Base-by-base conservation (phyloP, 345 rosid species). In the Gossypium bickii region DNA sequence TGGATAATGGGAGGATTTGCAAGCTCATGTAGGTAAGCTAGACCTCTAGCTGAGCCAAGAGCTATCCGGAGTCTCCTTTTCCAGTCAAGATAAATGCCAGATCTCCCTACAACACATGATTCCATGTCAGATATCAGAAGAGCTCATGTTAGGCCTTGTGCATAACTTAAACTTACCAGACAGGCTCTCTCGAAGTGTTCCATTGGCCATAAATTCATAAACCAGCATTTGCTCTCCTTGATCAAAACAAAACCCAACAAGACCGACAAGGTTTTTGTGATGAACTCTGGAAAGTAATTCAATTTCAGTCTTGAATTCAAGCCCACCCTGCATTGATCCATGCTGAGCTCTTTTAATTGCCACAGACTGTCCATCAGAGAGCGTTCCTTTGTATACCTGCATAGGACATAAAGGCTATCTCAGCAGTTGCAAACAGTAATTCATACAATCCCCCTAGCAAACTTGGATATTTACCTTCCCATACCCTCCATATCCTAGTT, bases 1-100 rank as follows among this genome's bases (percentile, higher is more conserved):
- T 95, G 99, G 79, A 95, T 95, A 71, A 95, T 95, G 2, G 99
- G 93, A 74, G 99, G 98, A 82, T 88, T 87, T 3, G 99, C 99
- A 12, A 92, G 88, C 81, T 95, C 98, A 48, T 95, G 98, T n/a
- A 95, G 86, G 83, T 95, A 95, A n/a, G 96, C 86, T 11, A 95
- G 81, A 60, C 99, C 98, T 87, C 96, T 89, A 12, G 98, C 97
- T 1, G 98, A 92, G 60, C 98, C 97, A 13, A 95, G 91, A 77
- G 97, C 93, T 45, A 95, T 81, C 25, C 93, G 86, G 9, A 95
- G 88, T 75, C 99, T 86, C 76, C 94, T 85, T 81, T 85, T 93
- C 99, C 99, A 95, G 64, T 95, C 98, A 59, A 95, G 86, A 12
- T 78, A 72, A 68, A 90, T 81, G 59, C 88, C 86, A 0, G 96